A percentile compares a stretch with the other conserved stretches of the same genome.
These are phyloP conservation scores for Pseudoscleropodium purum DNA, from an alignment of 225 moss, liverwort and hornwort genomes.

Conservation along the genomic window DNA sequence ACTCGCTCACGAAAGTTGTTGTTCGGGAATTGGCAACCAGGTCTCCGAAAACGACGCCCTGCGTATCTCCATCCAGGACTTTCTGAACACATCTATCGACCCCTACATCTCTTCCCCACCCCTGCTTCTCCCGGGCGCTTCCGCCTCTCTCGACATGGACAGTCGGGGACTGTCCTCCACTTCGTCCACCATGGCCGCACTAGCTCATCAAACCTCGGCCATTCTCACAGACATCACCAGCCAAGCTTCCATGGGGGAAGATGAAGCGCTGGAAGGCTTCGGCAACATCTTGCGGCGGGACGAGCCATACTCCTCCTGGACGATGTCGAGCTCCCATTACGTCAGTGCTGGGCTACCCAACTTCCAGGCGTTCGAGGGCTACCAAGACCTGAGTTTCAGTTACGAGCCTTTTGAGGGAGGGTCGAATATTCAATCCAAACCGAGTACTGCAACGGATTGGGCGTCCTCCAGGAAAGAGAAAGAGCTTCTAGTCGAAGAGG, in stretches of 20 bases:
- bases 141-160: not conserved
- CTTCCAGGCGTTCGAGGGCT: not conserved
- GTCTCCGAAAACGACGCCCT: not conserved
- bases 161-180: not conserved
- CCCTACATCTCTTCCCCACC: not conserved
- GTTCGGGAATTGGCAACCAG: slow-evolving; percentile 3
- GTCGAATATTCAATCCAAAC: not conserved
- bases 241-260: slow-evolving; percentile 8
- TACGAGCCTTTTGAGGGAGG: not conserved
- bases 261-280: not conserved
- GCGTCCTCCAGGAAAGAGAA: not conserved
- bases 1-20: not conserved
- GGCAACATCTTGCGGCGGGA: not conserved
- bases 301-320: slow-evolving; percentile 26
- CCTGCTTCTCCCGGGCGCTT: not conserved
- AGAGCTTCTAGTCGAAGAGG: not conserved
- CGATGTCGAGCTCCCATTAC: not conserved
- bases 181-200: not conserved
- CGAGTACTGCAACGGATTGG: not conserved
- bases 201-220: not conserved
- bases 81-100: slow-evolving; percentile 8
- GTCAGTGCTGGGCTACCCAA: not conserved
- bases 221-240: slow-evolving; percentile 15
- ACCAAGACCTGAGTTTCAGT: not conserved
- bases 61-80: slow-evolving; percentile 6